phyloP scores from a whole-genome alignment of 495 filamentous ascomycete genomes.

The Niebla homalea region DNA sequence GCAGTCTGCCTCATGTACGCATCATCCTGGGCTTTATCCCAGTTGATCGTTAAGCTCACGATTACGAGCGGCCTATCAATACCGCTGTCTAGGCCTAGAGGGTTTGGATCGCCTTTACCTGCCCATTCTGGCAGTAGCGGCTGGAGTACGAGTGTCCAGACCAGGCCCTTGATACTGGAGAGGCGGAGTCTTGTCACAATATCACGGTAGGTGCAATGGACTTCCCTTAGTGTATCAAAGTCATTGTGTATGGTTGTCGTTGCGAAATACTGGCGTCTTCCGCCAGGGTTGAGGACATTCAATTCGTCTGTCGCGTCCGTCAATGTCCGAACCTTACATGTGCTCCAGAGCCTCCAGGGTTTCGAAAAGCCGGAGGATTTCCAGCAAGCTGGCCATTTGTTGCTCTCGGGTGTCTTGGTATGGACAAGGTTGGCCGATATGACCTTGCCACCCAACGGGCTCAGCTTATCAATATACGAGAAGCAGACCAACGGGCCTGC shows the following conservation, averaged over 20 bases:
- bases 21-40: constrained; percentile 20
- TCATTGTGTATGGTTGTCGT: no score
- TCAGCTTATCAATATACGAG: constrained; percentile 20
- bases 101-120: constrained; percentile 18
- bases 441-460: constrained; percentile 40
- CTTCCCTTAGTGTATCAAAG: no score
- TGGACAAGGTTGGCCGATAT: constrained; percentile 59
- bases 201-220: no score
- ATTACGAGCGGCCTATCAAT: constrained; percentile 19
- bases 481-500: constrained; percentile 25
- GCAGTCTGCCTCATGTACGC: constrained; percentile 17
- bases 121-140: constrained; percentile 21
- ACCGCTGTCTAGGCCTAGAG: constrained; percentile 16
- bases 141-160: constrained; percentile 20
- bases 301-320: constrained; percentile 21
- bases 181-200: constrained; percentile 5
- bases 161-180: constrained; percentile 8
- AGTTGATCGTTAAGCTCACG: constrained; percentile 22
- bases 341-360: constrained; percentile 21
- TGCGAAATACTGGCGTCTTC: constrained; percentile 14
- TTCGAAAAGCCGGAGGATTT: constrained; percentile 24
- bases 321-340: constrained; percentile 20
- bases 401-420: constrained; percentile 45
- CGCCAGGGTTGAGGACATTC: constrained; percentile 18
- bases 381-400: constrained; percentile 48